phyloP scores from a whole-genome alignment of 176 grass and related monocot genomes.

The Hordeum marinum region DNA sequence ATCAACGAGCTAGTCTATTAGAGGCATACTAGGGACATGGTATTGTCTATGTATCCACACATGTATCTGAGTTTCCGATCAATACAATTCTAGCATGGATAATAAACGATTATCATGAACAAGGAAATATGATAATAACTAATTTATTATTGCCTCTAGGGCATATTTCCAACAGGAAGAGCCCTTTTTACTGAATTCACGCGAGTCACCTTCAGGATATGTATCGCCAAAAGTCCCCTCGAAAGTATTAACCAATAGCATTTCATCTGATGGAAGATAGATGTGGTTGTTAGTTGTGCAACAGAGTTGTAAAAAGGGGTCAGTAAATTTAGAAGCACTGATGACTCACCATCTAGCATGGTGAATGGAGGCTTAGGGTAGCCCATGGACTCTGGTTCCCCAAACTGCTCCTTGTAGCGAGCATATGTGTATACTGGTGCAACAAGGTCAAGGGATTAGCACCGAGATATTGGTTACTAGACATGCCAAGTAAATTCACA shows the following conservation, averaged over 20 bases:
- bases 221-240: background rate
- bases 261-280: background rate
- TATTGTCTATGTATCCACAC: no score
- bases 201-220: background rate
- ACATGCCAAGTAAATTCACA: background rate
- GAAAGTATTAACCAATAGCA: constrained; percentile 15
- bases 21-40: no score
- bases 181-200: background rate
- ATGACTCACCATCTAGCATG: background rate
- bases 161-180: no score
- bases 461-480: background rate
- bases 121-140: no score
- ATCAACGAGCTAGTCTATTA: no score
- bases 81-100: no score
- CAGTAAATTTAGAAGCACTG: background rate
- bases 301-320: background rate
- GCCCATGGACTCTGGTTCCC: background rate
- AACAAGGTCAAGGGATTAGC: background rate
- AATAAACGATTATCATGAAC: no score
- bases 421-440: background rate
- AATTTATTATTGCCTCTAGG: no score
- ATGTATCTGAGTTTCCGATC: no score
- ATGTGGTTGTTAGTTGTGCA: background rate
- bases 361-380: background rate
- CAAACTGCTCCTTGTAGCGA: background rate